Conservation (phyloP, 805 yeast genomes). For the Vanderwaltozyma yarrowii region DNA sequence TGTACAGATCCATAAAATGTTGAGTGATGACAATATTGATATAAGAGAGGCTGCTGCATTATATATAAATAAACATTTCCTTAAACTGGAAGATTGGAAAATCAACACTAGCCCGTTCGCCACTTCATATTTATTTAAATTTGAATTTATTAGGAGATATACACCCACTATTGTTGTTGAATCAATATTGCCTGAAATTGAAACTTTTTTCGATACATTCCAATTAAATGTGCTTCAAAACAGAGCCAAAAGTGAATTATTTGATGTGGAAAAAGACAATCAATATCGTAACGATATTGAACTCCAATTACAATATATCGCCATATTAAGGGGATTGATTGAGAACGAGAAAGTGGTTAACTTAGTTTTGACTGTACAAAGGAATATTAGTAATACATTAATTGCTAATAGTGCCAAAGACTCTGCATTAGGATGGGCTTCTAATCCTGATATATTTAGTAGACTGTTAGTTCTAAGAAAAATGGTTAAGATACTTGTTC, state of each 20-base stretch:
- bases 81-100: slow-evolving; percentile 13
- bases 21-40: slow-evolving; percentile 60
- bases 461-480: slow-evolving; percentile 12
- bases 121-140: slow-evolving; percentile 21
- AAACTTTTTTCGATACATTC: neutral
- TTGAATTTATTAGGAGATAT: slow-evolving; percentile 5
- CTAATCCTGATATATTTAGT: slow-evolving; percentile 15
- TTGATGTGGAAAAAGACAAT: slow-evolving; percentile 59
- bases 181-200: neutral
- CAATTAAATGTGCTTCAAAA: neutral
- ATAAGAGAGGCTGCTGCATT: slow-evolving; percentile 41
- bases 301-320: slow-evolving; percentile 13
- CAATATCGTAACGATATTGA: slow-evolving; percentile 46
- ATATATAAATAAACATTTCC: slow-evolving; percentile 28
- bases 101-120: slow-evolving; percentile 24
- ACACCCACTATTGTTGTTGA: neutral
- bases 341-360: too few species aligned
- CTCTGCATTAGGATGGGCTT: slow-evolving; percentile 20
- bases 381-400: neutral
- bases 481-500: slow-evolving; percentile 2
- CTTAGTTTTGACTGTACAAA: neutral
- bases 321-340: slow-evolving; percentile 4
- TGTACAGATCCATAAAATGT: slow-evolving; percentile 27
- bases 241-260: slow-evolving; percentile 29
- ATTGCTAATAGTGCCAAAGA: slow-evolving; percentile 5